Evolutionary conservation across 2,329 filamentous ascomycete genomes (phyloP).

Genomic region (Pezicula rhizophila): DNA sequence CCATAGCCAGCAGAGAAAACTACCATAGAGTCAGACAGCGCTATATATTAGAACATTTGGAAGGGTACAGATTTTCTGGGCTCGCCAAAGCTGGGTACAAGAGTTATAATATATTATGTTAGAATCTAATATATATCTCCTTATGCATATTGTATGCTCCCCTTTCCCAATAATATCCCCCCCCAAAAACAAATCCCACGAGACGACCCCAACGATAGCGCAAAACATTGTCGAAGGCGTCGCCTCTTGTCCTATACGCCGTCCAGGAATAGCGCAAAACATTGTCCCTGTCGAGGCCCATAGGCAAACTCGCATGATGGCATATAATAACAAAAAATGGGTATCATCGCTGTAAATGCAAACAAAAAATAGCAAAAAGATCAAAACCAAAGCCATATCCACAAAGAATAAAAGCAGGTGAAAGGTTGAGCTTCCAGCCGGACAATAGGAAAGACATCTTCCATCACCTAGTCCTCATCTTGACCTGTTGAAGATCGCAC

Average conservation of each 20-base stretch:
- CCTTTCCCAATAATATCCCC: slow-evolving; percentile 1
- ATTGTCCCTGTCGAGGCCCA: slow-evolving; percentile 36
- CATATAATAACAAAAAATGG: slow-evolving; percentile 35
- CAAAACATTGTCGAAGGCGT: slow-evolving; percentile 44
- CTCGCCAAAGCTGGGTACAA: too few relatives aligned
- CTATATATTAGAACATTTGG: too few relatives aligned
- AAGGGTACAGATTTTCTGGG: too few relatives aligned
- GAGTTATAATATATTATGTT: too few relatives aligned
- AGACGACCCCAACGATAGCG: slow-evolving; percentile 39
- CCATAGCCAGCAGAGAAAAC: too few relatives aligned
- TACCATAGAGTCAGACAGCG: too few relatives aligned
- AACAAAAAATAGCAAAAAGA: slow-evolving; percentile 12
- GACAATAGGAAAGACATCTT: slow-evolving; percentile 5
- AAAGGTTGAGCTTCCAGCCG: slow-evolving; percentile 16
- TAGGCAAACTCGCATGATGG: slow-evolving; percentile 35
- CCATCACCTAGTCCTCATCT: not conserved
- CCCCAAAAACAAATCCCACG: slow-evolving; percentile 24
- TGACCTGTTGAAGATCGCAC: slow-evolving; percentile 20
- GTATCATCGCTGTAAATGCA: slow-evolving; percentile 33
- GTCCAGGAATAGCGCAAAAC: slow-evolving; percentile 42
- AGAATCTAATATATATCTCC: too few relatives aligned
- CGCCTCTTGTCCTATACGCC: slow-evolving; percentile 38
- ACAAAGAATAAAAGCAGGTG: slow-evolving; percentile 8
- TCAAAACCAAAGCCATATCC: slow-evolving; percentile 6
- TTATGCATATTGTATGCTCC: not conserved